Evolutionary conservation across 768 basidiomycete genomes (phyloP), one percentile per base, ranked within the genome.

Genomic region (Termitomyces sp.): DNA sequence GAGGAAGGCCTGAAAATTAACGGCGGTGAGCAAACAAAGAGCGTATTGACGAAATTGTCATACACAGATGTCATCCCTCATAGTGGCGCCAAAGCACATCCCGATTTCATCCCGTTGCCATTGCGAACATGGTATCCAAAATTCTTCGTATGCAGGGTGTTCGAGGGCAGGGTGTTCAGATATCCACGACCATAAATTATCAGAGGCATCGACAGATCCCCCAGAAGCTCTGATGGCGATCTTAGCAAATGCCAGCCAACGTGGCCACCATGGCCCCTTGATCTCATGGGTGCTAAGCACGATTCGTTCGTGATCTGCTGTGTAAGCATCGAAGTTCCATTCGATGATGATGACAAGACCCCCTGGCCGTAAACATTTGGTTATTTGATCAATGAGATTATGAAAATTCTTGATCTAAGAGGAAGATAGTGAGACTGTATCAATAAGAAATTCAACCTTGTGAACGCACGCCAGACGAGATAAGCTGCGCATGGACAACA

Each of bases 281-380:
- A 84, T 69, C 52, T 77, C 68, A 36, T 79, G 73, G 0, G 79
- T 74, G 7, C 77, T 77, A 2, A 77, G 66, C n/a, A 78, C 68
- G 44, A 87, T 71, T 4, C 76, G 78, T 22, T 70, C 69, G 64
- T 79, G 78, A 60, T 88, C 73, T 18, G 59, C 59, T 64, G 85
- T 87, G 65, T 90, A 86, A n/a, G 84, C 75, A 59, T 74, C 69
- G 68, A 89, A 92, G 55, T 89, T 88, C 67, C 84, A 89, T 74
- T 93, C 91, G 57, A 82, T 74, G 16, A 91, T 63, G 55, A 87
- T 79, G 60, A 90, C 69, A 35, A 92, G 76, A 35, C 91, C 91
- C 28, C 85, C 84, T 1, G 90, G 89, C 49, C 89, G 83, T 46
- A 93, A 79, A 51, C 87, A 82, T 57, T 80, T 82, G 39, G 79